A percentile compares a stretch with the other conserved stretches of the same genome.
phyloP scores from a whole-genome alignment of 2,329 filamentous ascomycete species.

The Talaromyces sp. region DNA sequence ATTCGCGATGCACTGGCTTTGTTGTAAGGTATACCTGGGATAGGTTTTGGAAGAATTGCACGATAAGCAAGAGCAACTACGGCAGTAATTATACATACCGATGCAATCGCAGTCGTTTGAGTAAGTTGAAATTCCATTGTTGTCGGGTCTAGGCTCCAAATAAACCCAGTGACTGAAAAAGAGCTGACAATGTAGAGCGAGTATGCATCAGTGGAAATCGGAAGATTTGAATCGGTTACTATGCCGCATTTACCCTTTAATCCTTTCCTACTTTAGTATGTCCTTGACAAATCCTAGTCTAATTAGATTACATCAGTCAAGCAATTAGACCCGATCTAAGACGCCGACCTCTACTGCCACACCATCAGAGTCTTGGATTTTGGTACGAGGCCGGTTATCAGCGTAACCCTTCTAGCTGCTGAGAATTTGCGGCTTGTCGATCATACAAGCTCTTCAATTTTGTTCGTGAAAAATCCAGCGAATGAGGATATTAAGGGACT shows the following conservation, averaged over 20 bases:
- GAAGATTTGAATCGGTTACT: background rate
- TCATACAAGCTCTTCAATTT: background rate
- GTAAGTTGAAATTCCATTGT: background rate
- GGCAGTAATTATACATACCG: background rate
- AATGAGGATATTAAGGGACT: background rate
- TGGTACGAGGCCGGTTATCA: background rate
- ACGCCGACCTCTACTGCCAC: background rate
- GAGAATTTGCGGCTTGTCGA: background rate
- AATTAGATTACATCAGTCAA: background rate
- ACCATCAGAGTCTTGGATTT: background rate
- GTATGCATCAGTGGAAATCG: background rate
- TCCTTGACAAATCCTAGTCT: background rate
- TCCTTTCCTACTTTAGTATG: background rate
- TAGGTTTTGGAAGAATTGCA: conserved; percentile 3
- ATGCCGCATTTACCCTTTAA: background rate
- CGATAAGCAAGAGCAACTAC: background rate
- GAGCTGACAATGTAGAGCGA: background rate
- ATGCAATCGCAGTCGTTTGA: background rate
- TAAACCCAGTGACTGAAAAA: background rate
- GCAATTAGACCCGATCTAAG: background rate
- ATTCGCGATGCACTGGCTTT: background rate
- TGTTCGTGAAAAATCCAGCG: background rate
- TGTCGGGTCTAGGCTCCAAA: background rate
- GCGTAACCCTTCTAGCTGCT: background rate
- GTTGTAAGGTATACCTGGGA: conserved; percentile 10